Percentiles rank a stretch among this genome's conserved stretches.
Evolutionary conservation across 345 rosid species (phyloP).

Genomic region (Bruguiera sexangula): DNA sequence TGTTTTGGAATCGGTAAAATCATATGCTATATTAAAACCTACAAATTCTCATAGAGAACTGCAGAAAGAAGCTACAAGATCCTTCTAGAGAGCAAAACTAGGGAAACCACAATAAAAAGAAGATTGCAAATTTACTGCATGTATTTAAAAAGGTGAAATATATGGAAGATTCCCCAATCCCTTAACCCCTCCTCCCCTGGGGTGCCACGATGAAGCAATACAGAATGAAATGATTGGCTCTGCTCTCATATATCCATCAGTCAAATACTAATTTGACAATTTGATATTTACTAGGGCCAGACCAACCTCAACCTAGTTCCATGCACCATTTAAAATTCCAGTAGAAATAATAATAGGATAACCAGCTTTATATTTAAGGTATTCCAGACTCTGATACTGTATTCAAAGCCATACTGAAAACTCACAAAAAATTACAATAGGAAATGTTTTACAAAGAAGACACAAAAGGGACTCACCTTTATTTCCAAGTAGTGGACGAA

Average conservation of each 20-base stretch:
- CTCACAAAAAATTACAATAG: too few relatives aligned
- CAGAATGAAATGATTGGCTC: not conserved
- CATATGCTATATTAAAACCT: too few relatives aligned
- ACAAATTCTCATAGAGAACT: too few relatives aligned
- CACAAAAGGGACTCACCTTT: conserved; percentile 46
- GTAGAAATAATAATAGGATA: not conserved
- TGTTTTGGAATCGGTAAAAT: too few relatives aligned
- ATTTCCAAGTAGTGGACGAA: conserved; percentile 92
- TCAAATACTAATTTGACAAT: not conserved
- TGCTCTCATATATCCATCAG: not conserved
- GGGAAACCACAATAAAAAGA: too few relatives aligned
- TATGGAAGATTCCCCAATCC: too few relatives aligned
- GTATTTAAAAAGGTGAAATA: too few relatives aligned
- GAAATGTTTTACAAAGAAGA: too few relatives aligned
- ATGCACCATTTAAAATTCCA: not conserved
- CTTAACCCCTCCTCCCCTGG: too few relatives aligned
- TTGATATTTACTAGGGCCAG: not conserved
- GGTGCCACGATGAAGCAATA: not conserved
- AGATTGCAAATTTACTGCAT: too few relatives aligned
- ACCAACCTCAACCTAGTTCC: not conserved
- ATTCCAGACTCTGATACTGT: not conserved
- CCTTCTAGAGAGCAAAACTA: too few relatives aligned
- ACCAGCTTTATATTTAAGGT: not conserved
- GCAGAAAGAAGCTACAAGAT: too few relatives aligned
- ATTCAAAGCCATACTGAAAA: not conserved